Percentiles rank a stretch among this genome's conserved stretches.
These are phyloP conservation scores for Puccinia triticina DNA, from an alignment of 1,284 basidiomycete genomes.

Conservation along the genomic window DNA sequence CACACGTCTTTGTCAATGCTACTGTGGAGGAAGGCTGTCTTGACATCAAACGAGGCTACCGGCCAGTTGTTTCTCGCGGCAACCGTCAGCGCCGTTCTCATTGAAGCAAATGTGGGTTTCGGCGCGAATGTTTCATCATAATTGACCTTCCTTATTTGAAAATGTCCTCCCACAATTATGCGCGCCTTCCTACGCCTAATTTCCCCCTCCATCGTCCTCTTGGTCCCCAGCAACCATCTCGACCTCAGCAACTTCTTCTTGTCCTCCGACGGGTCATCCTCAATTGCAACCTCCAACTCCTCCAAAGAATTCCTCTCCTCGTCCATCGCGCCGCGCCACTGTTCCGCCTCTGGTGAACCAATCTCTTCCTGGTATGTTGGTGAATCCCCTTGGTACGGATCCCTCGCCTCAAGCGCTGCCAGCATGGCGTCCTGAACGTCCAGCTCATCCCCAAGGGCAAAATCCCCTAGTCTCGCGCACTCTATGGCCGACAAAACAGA, in stretches of 20 bases:
- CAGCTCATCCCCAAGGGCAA: background rate
- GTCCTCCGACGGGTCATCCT: background rate
- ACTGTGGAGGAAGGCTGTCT: background rate
- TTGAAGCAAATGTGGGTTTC: background rate
- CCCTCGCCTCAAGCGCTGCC: background rate
- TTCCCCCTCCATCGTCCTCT: background rate
- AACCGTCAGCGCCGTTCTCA: background rate
- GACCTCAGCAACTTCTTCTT: background rate
- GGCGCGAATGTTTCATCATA: background rate
- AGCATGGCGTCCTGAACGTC: background rate
- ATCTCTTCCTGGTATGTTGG: background rate
- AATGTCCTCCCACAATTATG: background rate
- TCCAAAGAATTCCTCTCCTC: background rate
- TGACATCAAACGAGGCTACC: background rate
- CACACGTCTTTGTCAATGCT: background rate
- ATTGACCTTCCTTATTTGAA: background rate
- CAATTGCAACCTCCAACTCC: background rate
- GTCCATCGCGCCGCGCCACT: background rate
- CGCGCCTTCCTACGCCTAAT: background rate
- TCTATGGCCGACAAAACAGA: no score
- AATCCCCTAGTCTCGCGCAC: background rate
- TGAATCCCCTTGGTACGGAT: background rate
- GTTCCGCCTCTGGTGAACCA: background rate
- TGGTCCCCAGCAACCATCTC: background rate
- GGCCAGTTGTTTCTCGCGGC: background rate